Conservation (phyloP, 192 early-diverging fungal genomes). For the Piromyces sp. region DNA sequence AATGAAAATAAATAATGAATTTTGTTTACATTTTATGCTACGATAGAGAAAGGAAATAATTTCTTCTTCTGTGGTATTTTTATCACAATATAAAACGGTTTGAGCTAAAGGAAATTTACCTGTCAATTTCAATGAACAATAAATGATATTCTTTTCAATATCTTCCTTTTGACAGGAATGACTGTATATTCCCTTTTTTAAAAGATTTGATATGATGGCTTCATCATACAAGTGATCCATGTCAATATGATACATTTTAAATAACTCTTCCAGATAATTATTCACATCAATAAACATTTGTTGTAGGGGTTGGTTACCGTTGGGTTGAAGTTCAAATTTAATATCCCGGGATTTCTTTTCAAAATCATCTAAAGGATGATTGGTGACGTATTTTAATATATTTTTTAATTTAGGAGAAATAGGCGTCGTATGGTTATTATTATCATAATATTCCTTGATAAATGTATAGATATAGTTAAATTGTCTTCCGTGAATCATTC, state of each 20-base stretch:
- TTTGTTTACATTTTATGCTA: neutral
- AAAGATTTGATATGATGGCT: neutral
- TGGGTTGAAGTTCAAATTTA: too few relatives aligned
- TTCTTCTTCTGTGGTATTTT: neutral
- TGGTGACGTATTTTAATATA: neutral
- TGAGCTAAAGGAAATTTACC: neutral
- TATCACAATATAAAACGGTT: neutral
- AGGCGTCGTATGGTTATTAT: too few relatives aligned
- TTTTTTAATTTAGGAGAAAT: neutral
- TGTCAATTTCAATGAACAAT: neutral
- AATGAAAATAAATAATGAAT: neutral
- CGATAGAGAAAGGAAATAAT: neutral
- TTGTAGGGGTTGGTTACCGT: neutral
- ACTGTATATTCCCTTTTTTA: neutral
- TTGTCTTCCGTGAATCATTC: neutral
- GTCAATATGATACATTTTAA: neutral
- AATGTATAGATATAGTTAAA: neutral
- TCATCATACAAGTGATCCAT: neutral
- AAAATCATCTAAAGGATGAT: neutral
- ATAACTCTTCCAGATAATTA: neutral
- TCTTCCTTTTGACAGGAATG: neutral
- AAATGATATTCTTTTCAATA: neutral
- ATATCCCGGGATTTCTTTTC: neutral
- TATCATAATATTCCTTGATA: neutral
- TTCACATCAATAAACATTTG: neutral